phyloP scores from a whole-genome alignment of 306 rosid species.

The Amphicarpaea edgeworthii region DNA sequence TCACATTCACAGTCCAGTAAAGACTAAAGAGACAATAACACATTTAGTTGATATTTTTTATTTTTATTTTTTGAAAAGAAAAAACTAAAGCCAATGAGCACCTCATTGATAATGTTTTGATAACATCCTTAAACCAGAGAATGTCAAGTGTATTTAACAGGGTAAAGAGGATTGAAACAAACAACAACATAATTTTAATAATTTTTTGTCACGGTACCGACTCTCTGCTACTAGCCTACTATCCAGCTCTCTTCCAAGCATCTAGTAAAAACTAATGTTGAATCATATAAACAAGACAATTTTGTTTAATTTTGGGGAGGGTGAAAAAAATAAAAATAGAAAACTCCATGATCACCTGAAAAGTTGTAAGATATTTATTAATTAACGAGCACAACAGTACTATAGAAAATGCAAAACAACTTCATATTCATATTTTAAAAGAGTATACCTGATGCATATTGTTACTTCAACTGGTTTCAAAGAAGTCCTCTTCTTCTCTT shows the following conservation, averaged over 20 bases:
- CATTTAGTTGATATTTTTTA: neutral
- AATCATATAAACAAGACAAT: slow-evolving; percentile 5
- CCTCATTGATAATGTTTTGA: neutral
- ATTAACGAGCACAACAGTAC: neutral
- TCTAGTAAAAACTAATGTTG: slow-evolving; percentile 1
- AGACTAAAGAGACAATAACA: neutral
- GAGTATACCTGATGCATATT: slow-evolving; percentile 13
- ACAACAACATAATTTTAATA: neutral
- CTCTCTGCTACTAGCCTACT: neutral
- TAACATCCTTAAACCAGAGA: neutral
- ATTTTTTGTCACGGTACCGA: neutral
- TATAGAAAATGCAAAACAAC: slow-evolving; percentile 24
- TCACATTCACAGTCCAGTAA: neutral
- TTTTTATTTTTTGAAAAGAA: neutral
- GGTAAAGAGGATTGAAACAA: neutral
- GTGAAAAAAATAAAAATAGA: neutral
- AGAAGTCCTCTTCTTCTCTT: slow-evolving; percentile 93
- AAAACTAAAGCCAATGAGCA: neutral
- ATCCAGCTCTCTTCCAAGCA: slow-evolving; percentile 32
- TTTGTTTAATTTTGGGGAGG: neutral
- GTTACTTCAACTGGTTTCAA: slow-evolving; percentile 52
- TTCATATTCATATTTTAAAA: slow-evolving; percentile 10
- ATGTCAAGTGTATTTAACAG: neutral
- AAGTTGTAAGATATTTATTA: slow-evolving; percentile 17
- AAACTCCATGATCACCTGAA: slow-evolving; percentile 12